phyloP scores from a whole-genome alignment of 164 flowering plant genomes.

The Aristolochia contorta region DNA sequence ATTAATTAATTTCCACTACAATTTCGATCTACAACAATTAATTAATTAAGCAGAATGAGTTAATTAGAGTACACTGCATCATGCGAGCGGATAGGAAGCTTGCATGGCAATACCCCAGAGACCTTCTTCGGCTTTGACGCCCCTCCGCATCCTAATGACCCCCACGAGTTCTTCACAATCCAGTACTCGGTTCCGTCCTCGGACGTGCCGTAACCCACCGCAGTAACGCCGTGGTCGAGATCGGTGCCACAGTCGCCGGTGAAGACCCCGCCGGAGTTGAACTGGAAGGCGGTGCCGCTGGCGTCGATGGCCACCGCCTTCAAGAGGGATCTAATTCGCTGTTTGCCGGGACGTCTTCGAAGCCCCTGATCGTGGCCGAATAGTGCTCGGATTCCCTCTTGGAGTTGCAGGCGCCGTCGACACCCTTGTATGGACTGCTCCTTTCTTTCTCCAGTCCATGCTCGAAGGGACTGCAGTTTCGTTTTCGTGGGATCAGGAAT shows the following conservation, averaged over 20 bases:
- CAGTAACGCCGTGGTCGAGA: constrained; percentile 20
- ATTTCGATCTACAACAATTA: no score
- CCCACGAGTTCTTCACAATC: constrained; percentile 31
- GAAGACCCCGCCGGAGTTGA: constrained; percentile 10
- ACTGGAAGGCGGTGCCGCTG: constrained; percentile 5
- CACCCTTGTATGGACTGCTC: constrained; percentile 24
- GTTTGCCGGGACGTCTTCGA: constrained; percentile 7
- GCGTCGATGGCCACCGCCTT: constrained; percentile 13
- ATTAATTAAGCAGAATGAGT: no score
- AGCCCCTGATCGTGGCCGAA: constrained; percentile 6
- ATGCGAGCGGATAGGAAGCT: constrained; percentile 16
- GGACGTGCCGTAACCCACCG: constrained; percentile 18
- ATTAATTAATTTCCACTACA: no score
- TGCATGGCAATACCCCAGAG: constrained; percentile 26
- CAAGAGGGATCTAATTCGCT: constrained; percentile 2
- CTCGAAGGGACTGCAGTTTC: constrained; percentile 3
- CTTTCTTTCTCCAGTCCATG: constrained; percentile 20
- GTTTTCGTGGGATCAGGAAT: constrained; percentile 8
- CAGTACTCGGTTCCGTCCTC: constrained; percentile 20
- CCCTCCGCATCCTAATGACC: constrained; percentile 16
- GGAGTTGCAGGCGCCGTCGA: constrained; percentile 11
- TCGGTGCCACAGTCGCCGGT: constrained; percentile 9
- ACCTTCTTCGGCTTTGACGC: constrained; percentile 15
- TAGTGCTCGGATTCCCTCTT: not conserved
- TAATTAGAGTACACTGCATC: no score